phyloP scores from a whole-genome alignment of 768 basidiomycete genomes.

The Chlorophyllum brunneum region DNA sequence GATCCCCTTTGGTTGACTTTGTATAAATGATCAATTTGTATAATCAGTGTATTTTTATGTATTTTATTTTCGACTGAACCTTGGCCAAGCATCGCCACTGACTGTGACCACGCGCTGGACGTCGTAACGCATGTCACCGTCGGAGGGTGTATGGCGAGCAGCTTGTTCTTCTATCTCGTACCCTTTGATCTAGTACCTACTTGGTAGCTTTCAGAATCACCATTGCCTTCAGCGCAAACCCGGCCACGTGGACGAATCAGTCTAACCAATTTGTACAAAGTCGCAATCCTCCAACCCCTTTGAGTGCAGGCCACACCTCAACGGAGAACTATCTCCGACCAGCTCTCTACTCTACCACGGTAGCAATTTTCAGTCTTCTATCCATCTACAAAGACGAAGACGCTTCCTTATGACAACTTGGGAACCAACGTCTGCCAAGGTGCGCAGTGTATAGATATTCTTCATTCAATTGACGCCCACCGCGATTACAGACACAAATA shows the following conservation, averaged over 20 bases:
- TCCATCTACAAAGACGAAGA: background rate
- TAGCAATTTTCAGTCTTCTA: background rate
- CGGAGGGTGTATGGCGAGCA: too few species aligned
- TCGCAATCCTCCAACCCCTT: background rate
- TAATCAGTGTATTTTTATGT: background rate
- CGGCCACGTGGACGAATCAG: constrained; percentile 5
- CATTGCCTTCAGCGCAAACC: constrained; percentile 2
- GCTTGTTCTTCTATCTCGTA: too few species aligned
- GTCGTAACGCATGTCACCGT: too few species aligned
- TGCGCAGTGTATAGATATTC: constrained; percentile 14
- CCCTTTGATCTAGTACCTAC: too few species aligned
- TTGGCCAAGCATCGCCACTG: too few species aligned
- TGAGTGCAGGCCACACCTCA: constrained; percentile 2
- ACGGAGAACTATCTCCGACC: background rate
- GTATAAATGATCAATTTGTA: background rate
- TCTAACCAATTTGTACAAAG: background rate
- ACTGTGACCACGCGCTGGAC: too few species aligned
- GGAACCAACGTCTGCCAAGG: constrained; percentile 35
- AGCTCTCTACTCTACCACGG: background rate
- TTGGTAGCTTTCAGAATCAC: too few species aligned
- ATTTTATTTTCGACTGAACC: background rate
- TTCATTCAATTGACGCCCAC: background rate
- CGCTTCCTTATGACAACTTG: constrained; percentile 18
- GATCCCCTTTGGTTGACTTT: background rate
- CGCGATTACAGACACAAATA: constrained; percentile 49